These are phyloP conservation scores for Exophiala oligosperma DNA, from an alignment of 2,329 filamentous ascomycete species.

Conservation along the genomic window DNA sequence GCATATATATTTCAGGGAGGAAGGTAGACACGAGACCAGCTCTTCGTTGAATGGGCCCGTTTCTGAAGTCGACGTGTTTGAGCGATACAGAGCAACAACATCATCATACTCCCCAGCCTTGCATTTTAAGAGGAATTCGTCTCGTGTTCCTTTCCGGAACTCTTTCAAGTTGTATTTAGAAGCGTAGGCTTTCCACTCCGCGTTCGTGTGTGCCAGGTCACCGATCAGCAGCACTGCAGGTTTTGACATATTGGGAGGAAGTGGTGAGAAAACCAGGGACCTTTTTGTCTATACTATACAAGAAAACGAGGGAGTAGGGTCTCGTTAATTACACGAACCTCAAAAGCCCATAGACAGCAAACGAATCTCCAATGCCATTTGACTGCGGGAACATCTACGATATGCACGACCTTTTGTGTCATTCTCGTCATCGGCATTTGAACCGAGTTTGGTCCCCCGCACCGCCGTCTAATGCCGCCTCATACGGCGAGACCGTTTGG, in stretches of 20 bases:
- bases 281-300: too few species aligned
- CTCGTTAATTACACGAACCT: too few species aligned
- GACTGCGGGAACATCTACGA: not conserved
- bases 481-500: too few species aligned
- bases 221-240: constrained; percentile 46
- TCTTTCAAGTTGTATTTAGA: constrained; percentile 48
- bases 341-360: not conserved
- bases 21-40: constrained; percentile 46
- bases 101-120: constrained; percentile 56
- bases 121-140: constrained; percentile 57
- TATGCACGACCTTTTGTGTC: too few species aligned
- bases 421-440: constrained; percentile 8
- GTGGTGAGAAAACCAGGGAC: too few species aligned
- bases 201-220: constrained; percentile 42
- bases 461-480: constrained; percentile 2
- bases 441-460: constrained; percentile 7
- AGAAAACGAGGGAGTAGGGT: too few species aligned
- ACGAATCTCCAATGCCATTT: not conserved
- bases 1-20: constrained; percentile 50
- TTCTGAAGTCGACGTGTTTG: constrained; percentile 55
- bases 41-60: constrained; percentile 52
- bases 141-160: constrained; percentile 53
- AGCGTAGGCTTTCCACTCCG: constrained; percentile 45
- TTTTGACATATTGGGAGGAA: constrained; percentile 24
- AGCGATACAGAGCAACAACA: constrained; percentile 59